phyloP scores from a whole-genome alignment of 2,329 filamentous ascomycete species.

The Alternaria sp. region DNA sequence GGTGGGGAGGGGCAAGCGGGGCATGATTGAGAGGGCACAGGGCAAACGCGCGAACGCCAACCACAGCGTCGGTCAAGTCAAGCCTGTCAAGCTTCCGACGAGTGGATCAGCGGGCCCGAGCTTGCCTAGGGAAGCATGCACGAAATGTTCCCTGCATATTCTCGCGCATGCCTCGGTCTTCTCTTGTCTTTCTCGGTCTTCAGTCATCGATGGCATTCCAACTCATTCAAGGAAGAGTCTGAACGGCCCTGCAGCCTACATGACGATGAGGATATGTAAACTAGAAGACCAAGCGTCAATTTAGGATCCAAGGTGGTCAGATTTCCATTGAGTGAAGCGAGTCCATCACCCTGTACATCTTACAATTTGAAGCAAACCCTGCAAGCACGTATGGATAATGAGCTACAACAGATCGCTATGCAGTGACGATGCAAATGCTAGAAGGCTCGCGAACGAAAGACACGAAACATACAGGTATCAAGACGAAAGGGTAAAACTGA shows the following conservation, averaged over 20 bases:
- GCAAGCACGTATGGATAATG: background rate
- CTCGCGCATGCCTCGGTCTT: background rate
- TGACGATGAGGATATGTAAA: rapidly evolving
- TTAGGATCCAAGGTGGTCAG: background rate
- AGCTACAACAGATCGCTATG: constrained; percentile 18
- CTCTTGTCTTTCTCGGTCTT: background rate
- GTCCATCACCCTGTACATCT: background rate
- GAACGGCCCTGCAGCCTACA: background rate
- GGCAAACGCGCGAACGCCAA: constrained; percentile 1
- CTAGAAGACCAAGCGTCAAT: background rate
- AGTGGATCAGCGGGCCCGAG: constrained; percentile 4
- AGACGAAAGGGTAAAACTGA: background rate
- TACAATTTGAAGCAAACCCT: background rate
- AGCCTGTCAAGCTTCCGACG: constrained; percentile 12
- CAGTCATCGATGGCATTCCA: background rate
- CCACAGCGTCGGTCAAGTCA: constrained; percentile 1
- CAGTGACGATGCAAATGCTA: constrained; percentile 27
- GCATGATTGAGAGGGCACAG: constrained; percentile 15
- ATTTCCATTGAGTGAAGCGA: background rate
- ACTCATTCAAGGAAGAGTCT: background rate
- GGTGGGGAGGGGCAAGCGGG: constrained; percentile 30
- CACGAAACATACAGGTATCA: background rate
- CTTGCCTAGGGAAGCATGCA: background rate
- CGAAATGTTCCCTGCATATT: constrained; percentile 3
- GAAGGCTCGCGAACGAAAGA: background rate